Evolutionary conservation across 1,139 yeast genomes (phyloP).

Genomic region (Protomyces lactucae-debilis): DNA sequence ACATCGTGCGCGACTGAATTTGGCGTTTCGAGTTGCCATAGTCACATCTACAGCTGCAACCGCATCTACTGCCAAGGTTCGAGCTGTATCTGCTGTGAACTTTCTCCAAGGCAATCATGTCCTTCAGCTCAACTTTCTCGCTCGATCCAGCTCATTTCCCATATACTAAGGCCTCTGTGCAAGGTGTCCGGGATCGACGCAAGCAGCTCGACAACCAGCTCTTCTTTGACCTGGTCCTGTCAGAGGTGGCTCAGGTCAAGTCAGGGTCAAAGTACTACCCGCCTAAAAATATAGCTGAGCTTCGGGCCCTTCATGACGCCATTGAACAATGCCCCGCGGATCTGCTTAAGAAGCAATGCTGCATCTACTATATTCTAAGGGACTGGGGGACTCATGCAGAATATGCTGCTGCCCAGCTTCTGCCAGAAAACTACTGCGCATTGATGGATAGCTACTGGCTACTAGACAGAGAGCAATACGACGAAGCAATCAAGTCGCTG

Average conservation of each 20-base stretch:
- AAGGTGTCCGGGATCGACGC: conserved; percentile 3
- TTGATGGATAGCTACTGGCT: conserved; percentile 24
- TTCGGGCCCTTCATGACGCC: conserved; percentile 16
- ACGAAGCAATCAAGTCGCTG: conserved; percentile 6
- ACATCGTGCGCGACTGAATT: too few relatives aligned
- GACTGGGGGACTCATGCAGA: conserved; percentile 9
- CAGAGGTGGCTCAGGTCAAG: conserved; percentile 16
- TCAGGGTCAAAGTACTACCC: conserved; percentile 4
- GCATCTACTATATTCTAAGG: conserved; percentile 17
- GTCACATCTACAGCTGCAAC: too few relatives aligned
- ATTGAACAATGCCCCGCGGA: conserved; percentile 21
- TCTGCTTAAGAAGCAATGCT: conserved; percentile 24
- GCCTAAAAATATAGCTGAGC: conserved; percentile 7
- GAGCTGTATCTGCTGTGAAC: too few relatives aligned
- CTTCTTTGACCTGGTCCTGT: conserved; percentile 16
- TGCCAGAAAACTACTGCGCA: conserved; percentile 18
- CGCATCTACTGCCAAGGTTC: too few relatives aligned
- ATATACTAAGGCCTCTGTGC: conserved; percentile 1
- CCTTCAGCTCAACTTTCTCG: conserved; percentile 11
- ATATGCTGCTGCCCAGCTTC: conserved; percentile 5
- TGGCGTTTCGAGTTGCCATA: too few relatives aligned
- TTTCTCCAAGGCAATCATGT: not conserved
- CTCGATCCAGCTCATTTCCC: conserved; percentile 23
- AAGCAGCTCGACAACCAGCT: conserved; percentile 5
- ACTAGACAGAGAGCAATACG: conserved; percentile 3